phyloP scores from a whole-genome alignment of 768 basidiomycete genomes.

The Pisolithus tinctorius region DNA sequence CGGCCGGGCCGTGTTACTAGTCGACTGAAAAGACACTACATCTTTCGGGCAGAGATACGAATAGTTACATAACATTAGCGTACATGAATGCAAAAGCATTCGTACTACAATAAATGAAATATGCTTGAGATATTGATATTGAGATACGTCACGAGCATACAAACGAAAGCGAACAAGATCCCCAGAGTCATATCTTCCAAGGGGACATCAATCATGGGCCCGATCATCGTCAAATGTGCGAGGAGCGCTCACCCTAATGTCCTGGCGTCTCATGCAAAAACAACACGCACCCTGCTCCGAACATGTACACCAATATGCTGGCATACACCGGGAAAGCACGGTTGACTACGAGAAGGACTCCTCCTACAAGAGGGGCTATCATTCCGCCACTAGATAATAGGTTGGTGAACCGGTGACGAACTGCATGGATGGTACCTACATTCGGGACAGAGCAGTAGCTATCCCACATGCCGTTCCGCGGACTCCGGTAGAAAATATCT shows the following conservation, averaged over 20 bases:
- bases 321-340: slow-evolving; percentile 70
- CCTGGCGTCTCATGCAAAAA: slow-evolving; percentile 48
- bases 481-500: slow-evolving; percentile 79
- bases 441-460: slow-evolving; percentile 78
- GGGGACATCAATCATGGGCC: no score
- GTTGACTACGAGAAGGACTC: slow-evolving; percentile 59
- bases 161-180: no score
- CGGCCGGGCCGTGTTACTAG: no score
- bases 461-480: slow-evolving; percentile 86
- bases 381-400: slow-evolving; percentile 59
- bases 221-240: slow-evolving; percentile 11
- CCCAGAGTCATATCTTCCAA: no score
- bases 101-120: not conserved
- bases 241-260: slow-evolving; percentile 22
- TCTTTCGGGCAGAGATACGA: no score
- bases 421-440: slow-evolving; percentile 41
- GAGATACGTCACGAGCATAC: not conserved
- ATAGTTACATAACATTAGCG: not conserved
- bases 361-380: slow-evolving; percentile 79
- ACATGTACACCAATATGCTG: slow-evolving; percentile 57
- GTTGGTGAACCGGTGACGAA: not conserved
- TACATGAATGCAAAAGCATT: not conserved
- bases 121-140: not conserved
- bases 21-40: no score
- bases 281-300: slow-evolving; percentile 59